Evolutionary conservation across 2,329 filamentous ascomycete genomes (phyloP), one percentile per base, ranked within the genome.

Genomic region (Penicillium hesseltinei): DNA sequence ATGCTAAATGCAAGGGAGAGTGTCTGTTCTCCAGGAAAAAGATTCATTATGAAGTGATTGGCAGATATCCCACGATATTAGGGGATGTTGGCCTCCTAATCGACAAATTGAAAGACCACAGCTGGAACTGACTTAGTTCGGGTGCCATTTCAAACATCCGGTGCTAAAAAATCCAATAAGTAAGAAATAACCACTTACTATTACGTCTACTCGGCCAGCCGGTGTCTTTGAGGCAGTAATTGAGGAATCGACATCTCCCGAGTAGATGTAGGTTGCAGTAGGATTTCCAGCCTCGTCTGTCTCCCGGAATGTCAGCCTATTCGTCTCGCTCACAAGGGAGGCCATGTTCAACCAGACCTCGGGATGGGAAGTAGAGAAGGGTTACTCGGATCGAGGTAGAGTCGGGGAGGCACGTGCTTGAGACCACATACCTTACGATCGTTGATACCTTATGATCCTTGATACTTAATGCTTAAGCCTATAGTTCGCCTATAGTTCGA

Each of bases 251-350:
- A 42, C 50, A 49, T 58, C 51, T 21, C 66, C 62, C 4, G 78
- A 77, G 52, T 78, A 76, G 53, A 84, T 66, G 61, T 83, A 85
- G 0, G 80, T 81, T 6, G 77, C 75, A 3, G 73, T 76, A 13
- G 80, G 68, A 57, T 75, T 76, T 25, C 81, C 81, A 21, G 81
- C 78, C 56, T 83, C 81, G 65, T 85, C 81, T 23, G 71, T 71
- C 57, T 76, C 73, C 15, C 51, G 68, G 35, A 76, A 66, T n/a
- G 65, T 67, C 21, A 75, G 31, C n/a, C 50, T 55, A 15, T 23
- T 40, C 11, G 35, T 33, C 4, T 49, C 35, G 5, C 47, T 29
- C 23, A 23, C 19, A 27, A 39, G n/a, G 10, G 50, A 52, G 29
- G 17, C 9, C 50, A 52, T 52, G 5, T 52, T 52, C 7, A 47